Evolutionary conservation across 1,139 yeast species (phyloP), one percentile per base, ranked within the genome.

Genomic region (Arxiozyma slooffiae): DNA sequence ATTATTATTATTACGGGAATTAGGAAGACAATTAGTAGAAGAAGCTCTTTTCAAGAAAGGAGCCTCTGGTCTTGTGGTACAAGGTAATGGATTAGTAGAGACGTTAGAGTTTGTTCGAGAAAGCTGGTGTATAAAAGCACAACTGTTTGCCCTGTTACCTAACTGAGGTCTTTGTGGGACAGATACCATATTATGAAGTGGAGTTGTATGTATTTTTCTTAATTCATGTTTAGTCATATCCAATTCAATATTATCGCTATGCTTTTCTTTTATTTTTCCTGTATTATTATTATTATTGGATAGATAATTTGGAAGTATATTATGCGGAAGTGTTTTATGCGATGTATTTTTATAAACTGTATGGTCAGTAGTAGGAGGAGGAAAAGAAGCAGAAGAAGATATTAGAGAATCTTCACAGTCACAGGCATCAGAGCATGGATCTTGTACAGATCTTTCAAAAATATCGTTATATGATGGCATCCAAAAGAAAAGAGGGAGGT

Each of bases 361-460:
- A 8, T 18, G 9, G 11, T 22, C 30, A 18, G 37, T 16, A 17
- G 23, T 18, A 42, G 38, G 24, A 17, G 41, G n/a, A 14, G 2
- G 4, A n/a, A 14, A 7, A 9, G 34, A 8, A 26, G 34, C 9
- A 26, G 7, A 9, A 7, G 36, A 14, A 11, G 36, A 6, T 11
- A n/a, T 6, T 30, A 30, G 24, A 40, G 43, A 57, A 23, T 58
- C 59, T 38, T 54, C 59, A 30, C 46, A 44, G 36, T 58, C 60
- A 43, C 58, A 54, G 34, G 55, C 60, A 22, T 55, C 57, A 30
- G 55, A 57, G 42, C 57, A 58, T 17, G 61, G 62, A 47, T 61
- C 64, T 53, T 61, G 63, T 17, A 61, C 65, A 16, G 56, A 58
- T 47, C 65, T 52, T 51, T 61, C 65, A 42, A 61, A 61, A 30